Base-by-base conservation (phyloP, 257 asterid genomes). In the Solanum etuberosum region DNA sequence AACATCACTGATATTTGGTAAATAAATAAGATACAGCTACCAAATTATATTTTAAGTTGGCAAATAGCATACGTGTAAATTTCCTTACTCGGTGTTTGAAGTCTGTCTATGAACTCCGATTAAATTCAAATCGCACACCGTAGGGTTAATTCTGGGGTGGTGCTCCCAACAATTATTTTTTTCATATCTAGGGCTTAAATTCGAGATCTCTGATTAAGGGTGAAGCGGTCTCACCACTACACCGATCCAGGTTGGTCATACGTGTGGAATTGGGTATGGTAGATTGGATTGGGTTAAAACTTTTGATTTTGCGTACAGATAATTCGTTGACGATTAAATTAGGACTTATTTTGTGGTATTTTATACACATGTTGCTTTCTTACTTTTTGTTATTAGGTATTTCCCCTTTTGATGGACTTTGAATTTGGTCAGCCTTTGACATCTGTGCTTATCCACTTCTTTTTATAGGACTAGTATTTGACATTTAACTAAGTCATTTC, bases 61-160 rank as follows among this genome's bases (percentile, higher is more conserved):
- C 46, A 70, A 32, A 67, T 0, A 48, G 57, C 57, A 48, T 48
- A 48, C 57, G n/a, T 6, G n/a, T 51, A 2, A 16, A 18, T 51
- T 51, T 51, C 4, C 4, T 51, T 18, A 51, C 0, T 51, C n/a
- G n/a, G 61, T 18, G 0, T 51, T 51, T 51, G 61, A 51, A 18
- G 61, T 51, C 4, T 0, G 9, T 1, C 23, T 51, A 16, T 4
- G 0, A 51, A 51, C 1, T 51, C 0, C 1, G 2, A 51, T 18
- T 51, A 18, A 51, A 51, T 51, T 51, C 61, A 1, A 18, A 51
- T 51, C 0, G 1, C 4, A 0, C 4, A 18, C 15, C 18, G 1
- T 18, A 51, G 9, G 61, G 3, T 0, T 51, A 51, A 51, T 51
- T 54, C 0, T 18, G 0, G 9, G 23, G 10, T 54, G 63, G 16